These are phyloP conservation scores for Penicillium brasilianum DNA, from an alignment of 2,329 filamentous ascomycete species.

Conservation along the genomic window DNA sequence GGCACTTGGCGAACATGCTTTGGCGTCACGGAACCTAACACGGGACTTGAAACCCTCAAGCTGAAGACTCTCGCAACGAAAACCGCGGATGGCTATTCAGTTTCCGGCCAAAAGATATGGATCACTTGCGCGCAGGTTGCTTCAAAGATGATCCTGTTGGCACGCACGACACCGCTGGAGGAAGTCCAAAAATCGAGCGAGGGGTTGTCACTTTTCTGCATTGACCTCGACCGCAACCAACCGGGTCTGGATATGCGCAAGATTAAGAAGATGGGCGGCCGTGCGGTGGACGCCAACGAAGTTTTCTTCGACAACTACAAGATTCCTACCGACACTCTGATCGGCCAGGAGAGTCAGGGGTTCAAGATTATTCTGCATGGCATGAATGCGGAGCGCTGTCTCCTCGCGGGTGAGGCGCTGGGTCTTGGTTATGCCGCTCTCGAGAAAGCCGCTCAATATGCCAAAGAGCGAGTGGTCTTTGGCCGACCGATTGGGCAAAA, in stretches of 20 bases:
- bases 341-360: constrained; percentile 75
- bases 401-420: constrained; percentile 78
- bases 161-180: constrained; percentile 73
- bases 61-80: constrained; percentile 68
- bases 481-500: constrained; percentile 64
- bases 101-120: constrained; percentile 86
- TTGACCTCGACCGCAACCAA: constrained; percentile 68
- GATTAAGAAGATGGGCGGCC: constrained; percentile 85
- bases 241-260: constrained; percentile 69
- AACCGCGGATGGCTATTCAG: constrained; percentile 65
- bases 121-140: constrained; percentile 85
- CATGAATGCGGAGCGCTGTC: constrained; percentile 78
- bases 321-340: constrained; percentile 66
- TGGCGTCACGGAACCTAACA: constrained; percentile 82
- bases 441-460: constrained; percentile 67
- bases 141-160: constrained; percentile 80
- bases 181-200: constrained; percentile 72
- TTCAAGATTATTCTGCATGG: constrained; percentile 80
- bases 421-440: constrained; percentile 77
- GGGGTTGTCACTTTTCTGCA: constrained; percentile 79
- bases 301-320: constrained; percentile 83
- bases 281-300: constrained; percentile 83
- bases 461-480: constrained; percentile 66
- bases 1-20: constrained; percentile 77
- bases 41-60: constrained; percentile 76